These are phyloP conservation scores for Dittrichia graveolens DNA, from an alignment of 129 eudicot genomes.

Conservation along the genomic window DNA sequence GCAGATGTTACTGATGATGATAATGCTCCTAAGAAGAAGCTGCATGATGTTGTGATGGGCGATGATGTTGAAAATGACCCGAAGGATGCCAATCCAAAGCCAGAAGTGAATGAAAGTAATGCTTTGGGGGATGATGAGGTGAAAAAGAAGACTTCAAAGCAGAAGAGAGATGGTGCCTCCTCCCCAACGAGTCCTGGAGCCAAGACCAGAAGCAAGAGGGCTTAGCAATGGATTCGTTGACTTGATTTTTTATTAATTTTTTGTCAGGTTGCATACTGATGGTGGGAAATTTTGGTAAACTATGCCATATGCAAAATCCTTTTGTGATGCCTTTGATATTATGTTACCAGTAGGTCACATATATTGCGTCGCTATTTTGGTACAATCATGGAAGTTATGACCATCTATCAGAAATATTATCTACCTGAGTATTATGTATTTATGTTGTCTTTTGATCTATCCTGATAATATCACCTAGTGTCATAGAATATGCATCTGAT, in stretches of 20 bases:
- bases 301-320: background rate
- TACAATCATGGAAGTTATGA: constrained; percentile 19
- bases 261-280: constrained; percentile 8
- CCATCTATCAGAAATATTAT: background rate
- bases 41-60: background rate
- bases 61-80: constrained; percentile 10
- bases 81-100: background rate
- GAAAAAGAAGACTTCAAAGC: constrained; percentile 19
- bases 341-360: constrained; percentile 8
- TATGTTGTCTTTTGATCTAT: background rate
- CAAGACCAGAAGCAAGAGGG: constrained; percentile 44
- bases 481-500: too few species aligned
- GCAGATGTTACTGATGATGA: constrained; percentile 1
- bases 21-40: constrained; percentile 18
- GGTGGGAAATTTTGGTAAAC: constrained; percentile 12
- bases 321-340: constrained; percentile 7
- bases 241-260: background rate
- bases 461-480: too few species aligned
- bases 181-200: constrained; percentile 19
- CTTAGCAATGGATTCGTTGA: constrained; percentile 11
- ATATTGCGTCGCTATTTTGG: constrained; percentile 20
- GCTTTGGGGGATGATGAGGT: constrained; percentile 19
- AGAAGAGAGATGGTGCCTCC: constrained; percentile 17
- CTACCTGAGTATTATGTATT: background rate
- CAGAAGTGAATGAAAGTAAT: constrained; percentile 14